phyloP scores from a whole-genome alignment of 148 eudicot genomes.

The Persicaria tinctoria region DNA sequence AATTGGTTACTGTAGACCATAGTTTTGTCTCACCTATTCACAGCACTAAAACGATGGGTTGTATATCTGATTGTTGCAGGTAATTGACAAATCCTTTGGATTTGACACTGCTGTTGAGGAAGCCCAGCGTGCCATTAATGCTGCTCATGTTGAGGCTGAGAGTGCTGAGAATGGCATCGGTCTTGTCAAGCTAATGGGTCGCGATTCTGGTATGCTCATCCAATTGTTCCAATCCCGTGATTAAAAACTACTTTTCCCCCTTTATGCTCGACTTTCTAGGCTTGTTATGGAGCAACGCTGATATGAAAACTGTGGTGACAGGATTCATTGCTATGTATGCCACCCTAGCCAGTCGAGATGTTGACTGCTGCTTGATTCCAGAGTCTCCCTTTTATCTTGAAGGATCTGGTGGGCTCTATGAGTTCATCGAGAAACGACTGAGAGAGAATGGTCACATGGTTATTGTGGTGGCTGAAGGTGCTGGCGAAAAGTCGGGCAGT shows the following conservation, averaged over 20 bases:
- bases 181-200: conserved; percentile 14
- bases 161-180: conserved; percentile 13
- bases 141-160: conserved; percentile 15
- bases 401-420: conserved; percentile 28
- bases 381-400: conserved; percentile 32
- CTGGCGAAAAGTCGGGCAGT: conserved; percentile 17
- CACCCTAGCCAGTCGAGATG: conserved; percentile 32
- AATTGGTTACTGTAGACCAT: neutral
- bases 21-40: neutral
- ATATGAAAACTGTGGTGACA: neutral
- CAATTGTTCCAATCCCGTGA: neutral
- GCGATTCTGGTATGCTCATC: neutral
- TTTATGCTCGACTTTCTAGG: neutral
- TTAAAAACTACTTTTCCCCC: neutral
- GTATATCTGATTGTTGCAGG: conserved; percentile 22
- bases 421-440: conserved; percentile 23
- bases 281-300: neutral
- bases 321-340: conserved; percentile 30
- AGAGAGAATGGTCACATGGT: conserved; percentile 34
- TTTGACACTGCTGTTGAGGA: conserved; percentile 94
- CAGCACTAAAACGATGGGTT: neutral
- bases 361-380: conserved; percentile 38
- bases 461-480: conserved; percentile 35
- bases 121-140: conserved; percentile 51
- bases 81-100: conserved; percentile 90